Evolutionary conservation across 441 rosid species (phyloP).

Genomic region (Gossypium laxum): DNA sequence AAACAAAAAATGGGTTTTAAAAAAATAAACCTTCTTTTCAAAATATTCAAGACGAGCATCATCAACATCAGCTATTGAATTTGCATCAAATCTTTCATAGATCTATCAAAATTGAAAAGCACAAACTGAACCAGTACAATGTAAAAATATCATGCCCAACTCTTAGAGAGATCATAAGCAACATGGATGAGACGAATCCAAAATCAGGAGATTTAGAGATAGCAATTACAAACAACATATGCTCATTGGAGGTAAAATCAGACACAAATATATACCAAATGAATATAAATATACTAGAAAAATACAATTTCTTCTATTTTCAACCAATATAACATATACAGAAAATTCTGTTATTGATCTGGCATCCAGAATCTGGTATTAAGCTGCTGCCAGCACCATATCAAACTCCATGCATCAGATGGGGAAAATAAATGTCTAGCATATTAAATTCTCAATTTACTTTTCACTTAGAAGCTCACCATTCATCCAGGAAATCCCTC

Average conservation of each 20-base stretch:
- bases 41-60: constrained; percentile 82
- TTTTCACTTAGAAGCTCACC: neutral
- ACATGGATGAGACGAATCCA: neutral
- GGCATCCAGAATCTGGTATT: neutral
- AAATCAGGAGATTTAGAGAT: constrained; percentile 11
- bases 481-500: neutral
- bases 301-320: neutral
- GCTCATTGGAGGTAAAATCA: neutral
- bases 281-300: neutral
- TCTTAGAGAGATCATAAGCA: neutral
- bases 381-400: neutral
- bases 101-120: constrained; percentile 37
- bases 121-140: constrained; percentile 6
- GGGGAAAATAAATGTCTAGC: neutral
- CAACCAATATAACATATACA: neutral
- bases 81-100: constrained; percentile 68
- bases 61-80: constrained; percentile 44
- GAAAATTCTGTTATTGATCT: neutral
- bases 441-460: neutral
- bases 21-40: constrained; percentile 51
- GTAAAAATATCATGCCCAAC: neutral
- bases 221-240: neutral
- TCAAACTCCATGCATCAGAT: neutral
- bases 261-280: neutral
- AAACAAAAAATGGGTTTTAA: constrained; percentile 4